Evolutionary conservation across 2,329 filamentous ascomycete genomes (phyloP), one percentile per base, ranked within the genome.

Genomic region (Mollisia scopiformis): DNA sequence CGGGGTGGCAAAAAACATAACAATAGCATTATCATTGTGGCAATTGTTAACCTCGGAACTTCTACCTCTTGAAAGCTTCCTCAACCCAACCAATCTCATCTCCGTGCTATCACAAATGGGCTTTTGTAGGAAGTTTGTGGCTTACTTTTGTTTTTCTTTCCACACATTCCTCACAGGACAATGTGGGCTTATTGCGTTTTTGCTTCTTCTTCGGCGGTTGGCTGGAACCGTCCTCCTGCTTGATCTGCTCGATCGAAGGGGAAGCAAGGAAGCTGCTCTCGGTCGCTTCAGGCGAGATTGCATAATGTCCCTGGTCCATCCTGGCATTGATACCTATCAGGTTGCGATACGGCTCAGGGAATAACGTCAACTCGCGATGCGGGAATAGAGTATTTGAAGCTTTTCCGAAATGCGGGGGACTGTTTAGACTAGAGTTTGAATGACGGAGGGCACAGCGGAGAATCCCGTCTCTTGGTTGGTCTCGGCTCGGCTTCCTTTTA

Each of bases 111-210:
- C 2, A 23, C 8, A 19, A 8, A 21, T 21, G 39, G 23, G 39
- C n/a, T 43, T 21, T 23, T 5, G 23, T 21, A 10, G n/a, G 28
- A 25, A 14, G 39, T 7, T 19, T 10, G 30, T 35, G 19, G 67
- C 69, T 56, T 73, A 89, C 89, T 82, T 92, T 93, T 25, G 90
- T 93, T 77, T 93, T 93, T 67, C 90, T 82, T 76, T 92, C 89
- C 23, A 93, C 91, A 71, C 91, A 94, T 73, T 92, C 89, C 63
- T 88, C 84, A 70, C 91, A 93, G 52, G 88, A 92, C 64, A 93
- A 73, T 1, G 90, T 93, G 3, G 91, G 91, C 75, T 94, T 94
- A 76, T 94, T 94, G 51, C 91, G 85, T 78, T 90, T 93, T 77
- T 93, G 90, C 77, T 90, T 92, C 79, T 90, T 91, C 63, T 68